phyloP scores from a whole-genome alignment of 768 basidiomycete species.

The Hygrophoropsis aurantiaca region DNA sequence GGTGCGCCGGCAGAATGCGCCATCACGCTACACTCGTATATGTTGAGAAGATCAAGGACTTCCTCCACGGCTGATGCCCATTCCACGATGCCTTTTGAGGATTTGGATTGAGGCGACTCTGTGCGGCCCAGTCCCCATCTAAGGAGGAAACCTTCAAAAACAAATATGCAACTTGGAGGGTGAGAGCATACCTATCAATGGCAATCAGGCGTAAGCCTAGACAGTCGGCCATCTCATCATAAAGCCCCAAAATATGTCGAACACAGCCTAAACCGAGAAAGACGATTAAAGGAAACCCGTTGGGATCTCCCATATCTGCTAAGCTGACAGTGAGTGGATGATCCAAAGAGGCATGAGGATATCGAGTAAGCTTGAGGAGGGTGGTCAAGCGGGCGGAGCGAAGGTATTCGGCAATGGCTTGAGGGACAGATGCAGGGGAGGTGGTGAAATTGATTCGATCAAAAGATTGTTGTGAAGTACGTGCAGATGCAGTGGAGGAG shows the following conservation, averaged over 20 bases:
- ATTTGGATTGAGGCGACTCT: slow-evolving; percentile 59
- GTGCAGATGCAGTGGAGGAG: slow-evolving; percentile 34
- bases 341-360: slow-evolving; percentile 75
- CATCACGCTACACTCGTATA: slow-evolving; percentile 83
- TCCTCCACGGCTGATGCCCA: slow-evolving; percentile 93
- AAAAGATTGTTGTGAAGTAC: slow-evolving; percentile 21
- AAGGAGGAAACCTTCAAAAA: too few relatives aligned
- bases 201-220: slow-evolving; percentile 87
- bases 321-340: slow-evolving; percentile 81
- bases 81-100: slow-evolving; percentile 78
- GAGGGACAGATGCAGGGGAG: slow-evolving; percentile 59
- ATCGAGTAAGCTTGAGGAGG: slow-evolving; percentile 72
- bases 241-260: slow-evolving; percentile 90
- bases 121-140: slow-evolving; percentile 95
- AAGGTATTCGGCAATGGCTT: slow-evolving; percentile 82
- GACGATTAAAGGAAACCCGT: slow-evolving; percentile 86
- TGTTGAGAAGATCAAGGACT: slow-evolving; percentile 77
- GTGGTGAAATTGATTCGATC: slow-evolving; percentile 29
- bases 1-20: slow-evolving; percentile 96
- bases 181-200: slow-evolving; percentile 74
- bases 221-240: slow-evolving; percentile 93
- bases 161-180: too few relatives aligned
- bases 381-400: slow-evolving; percentile 86
- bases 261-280: slow-evolving; percentile 95
- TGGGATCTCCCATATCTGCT: slow-evolving; percentile 86